These are phyloP conservation scores for Gaillardinia entomophila DNA, from an alignment of 805 yeast species.

Conservation along the genomic window DNA sequence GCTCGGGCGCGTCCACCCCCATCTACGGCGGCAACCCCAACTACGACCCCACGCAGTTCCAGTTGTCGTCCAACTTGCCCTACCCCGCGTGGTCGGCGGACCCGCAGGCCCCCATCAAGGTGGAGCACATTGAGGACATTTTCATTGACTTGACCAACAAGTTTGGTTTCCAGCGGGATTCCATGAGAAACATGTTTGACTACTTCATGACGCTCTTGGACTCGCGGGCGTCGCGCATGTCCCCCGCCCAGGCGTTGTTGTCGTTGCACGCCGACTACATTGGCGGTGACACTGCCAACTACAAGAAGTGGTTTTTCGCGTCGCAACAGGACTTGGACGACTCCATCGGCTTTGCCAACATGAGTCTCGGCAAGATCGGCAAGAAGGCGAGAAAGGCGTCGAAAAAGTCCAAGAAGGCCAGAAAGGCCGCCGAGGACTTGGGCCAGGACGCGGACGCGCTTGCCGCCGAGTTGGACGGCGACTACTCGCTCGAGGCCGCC, in stretches of 20 bases:
- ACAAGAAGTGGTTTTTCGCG: conserved; percentile 84
- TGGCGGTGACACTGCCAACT: conserved; percentile 83
- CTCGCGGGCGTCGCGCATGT: conserved; percentile 82
- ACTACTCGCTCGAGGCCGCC: conserved; percentile 74
- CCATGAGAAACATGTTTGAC: conserved; percentile 88
- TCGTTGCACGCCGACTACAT: conserved; percentile 83
- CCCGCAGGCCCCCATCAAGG: conserved; percentile 76
- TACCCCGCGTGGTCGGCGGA: conserved; percentile 99
- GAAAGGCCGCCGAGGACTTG: conserved; percentile 60
- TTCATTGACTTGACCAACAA: conserved; percentile 78
- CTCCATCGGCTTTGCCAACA: conserved; percentile 75
- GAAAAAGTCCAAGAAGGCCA: conserved; percentile 74
- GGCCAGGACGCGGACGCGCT: conserved; percentile 57
- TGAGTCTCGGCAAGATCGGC: conserved; percentile 70
- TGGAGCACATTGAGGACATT: conserved; percentile 81
- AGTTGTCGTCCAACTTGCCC: conserved; percentile 79
- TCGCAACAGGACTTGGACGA: conserved; percentile 85
- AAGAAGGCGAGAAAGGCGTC: conserved; percentile 77
- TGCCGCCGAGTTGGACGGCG: conserved; percentile 72
- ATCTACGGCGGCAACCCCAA: conserved; percentile 59
- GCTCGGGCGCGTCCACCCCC: conserved; percentile 94
- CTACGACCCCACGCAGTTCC: conserved; percentile 59
- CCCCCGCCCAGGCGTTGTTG: conserved; percentile 80
- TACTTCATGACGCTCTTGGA: conserved; percentile 81
- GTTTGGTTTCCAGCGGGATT: conserved; percentile 88